These are phyloP conservation scores for Skeletonema marinoi DNA, from an alignment of 108 stramenopile genomes.

Conservation along the genomic window DNA sequence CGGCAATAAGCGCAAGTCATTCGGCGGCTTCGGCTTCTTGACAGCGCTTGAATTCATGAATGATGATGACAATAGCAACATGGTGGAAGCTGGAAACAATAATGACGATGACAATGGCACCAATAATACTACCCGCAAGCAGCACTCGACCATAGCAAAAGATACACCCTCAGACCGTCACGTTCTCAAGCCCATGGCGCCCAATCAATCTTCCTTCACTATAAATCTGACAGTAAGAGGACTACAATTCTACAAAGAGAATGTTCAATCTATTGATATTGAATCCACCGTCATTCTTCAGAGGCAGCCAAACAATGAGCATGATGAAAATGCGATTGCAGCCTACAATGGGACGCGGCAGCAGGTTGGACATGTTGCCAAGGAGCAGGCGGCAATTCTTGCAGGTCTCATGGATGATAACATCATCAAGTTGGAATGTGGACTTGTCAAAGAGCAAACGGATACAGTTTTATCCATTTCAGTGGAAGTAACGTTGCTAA, in stretches of 20 bases:
- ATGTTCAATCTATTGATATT: neutral
- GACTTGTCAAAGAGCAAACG: constrained; percentile 7
- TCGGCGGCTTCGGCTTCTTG: neutral
- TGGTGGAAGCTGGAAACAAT: neutral
- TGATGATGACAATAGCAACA: neutral
- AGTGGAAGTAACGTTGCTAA: neutral
- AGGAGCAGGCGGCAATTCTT: constrained; percentile 24
- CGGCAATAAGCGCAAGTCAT: neutral
- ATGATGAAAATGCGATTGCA: constrained; percentile 16
- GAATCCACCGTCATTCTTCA: constrained; percentile 3
- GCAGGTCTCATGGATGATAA: constrained; percentile 1
- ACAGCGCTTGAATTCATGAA: neutral
- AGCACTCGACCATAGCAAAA: neutral
- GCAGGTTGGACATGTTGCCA: constrained; percentile 16
- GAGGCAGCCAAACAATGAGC: constrained; percentile 7
- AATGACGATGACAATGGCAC: neutral
- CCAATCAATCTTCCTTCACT: neutral
- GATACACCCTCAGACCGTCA: neutral
- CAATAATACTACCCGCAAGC: neutral
- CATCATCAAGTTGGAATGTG: constrained; percentile 10
- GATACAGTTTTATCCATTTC: neutral
- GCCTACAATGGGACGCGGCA: constrained; percentile 1
- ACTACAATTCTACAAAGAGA: constrained; percentile 13
- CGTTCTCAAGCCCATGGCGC: neutral
- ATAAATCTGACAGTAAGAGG: constrained; percentile 8